Evolutionary conservation across 352 stramenopile genomes (phyloP).

Genomic region (Pythium aquatile): DNA sequence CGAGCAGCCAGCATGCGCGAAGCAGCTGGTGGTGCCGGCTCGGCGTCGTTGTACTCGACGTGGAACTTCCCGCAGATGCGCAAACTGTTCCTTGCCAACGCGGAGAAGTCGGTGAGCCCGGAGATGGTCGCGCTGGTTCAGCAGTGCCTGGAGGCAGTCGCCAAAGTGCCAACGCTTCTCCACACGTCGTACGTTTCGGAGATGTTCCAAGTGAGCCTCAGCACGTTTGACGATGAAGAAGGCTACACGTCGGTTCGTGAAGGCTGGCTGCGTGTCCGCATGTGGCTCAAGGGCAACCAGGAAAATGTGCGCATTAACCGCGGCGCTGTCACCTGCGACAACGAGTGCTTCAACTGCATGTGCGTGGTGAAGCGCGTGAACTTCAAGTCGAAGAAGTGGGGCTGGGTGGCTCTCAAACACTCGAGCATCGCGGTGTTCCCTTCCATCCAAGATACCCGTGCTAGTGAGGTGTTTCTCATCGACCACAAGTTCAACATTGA

Average conservation of each 20-base stretch:
- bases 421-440: constrained; percentile 78
- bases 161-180: constrained; percentile 61
- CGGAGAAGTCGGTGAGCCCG: constrained; percentile 62
- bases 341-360: constrained; percentile 89
- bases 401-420: constrained; percentile 82
- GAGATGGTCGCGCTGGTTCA: constrained; percentile 83
- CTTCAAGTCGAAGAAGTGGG: constrained; percentile 78
- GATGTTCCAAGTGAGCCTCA: constrained; percentile 83
- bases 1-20: constrained; percentile 14
- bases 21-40: constrained; percentile 7
- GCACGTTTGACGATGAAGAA: constrained; percentile 84
- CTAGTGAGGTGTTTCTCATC: constrained; percentile 74
- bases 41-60: constrained; percentile 16
- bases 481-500: constrained; percentile 84
- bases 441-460: constrained; percentile 70
- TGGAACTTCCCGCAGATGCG: constrained; percentile 69
- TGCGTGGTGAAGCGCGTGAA: constrained; percentile 85
- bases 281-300: constrained; percentile 84
- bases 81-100: constrained; percentile 77
- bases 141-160: constrained; percentile 64
- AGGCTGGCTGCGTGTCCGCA: constrained; percentile 80
- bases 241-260: constrained; percentile 74
- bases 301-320: constrained; percentile 86
- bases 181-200: constrained; percentile 70
- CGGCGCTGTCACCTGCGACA: constrained; percentile 72